A percentile compares a stretch with the other conserved stretches of the same genome.
Conservation (phyloP, 192 early-diverging fungal genomes). For the Coemansia sp. region DNA sequence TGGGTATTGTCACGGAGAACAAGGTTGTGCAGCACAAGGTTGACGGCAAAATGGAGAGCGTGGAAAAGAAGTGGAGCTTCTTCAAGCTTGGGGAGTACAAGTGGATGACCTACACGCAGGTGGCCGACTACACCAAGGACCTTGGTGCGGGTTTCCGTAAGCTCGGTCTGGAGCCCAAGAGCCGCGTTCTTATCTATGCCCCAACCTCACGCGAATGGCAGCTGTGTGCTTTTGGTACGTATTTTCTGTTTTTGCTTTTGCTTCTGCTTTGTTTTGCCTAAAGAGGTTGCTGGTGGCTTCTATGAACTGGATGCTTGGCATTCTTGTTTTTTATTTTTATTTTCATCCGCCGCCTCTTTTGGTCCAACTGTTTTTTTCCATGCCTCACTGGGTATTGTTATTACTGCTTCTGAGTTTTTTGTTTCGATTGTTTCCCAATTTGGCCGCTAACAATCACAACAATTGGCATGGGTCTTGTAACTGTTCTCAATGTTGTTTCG, state of each 20-base stretch:
- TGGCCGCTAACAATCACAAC: background rate
- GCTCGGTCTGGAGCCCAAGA: slow-evolving; percentile 38
- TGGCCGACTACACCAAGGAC: slow-evolving; percentile 28
- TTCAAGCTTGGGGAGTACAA: slow-evolving; percentile 74
- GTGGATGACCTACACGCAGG: slow-evolving; percentile 51
- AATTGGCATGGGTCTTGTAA: background rate
- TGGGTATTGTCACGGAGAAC: slow-evolving; percentile 48
- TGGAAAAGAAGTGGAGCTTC: slow-evolving; percentile 87
- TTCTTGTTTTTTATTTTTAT: background rate
- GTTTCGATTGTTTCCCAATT: background rate
- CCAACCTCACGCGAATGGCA: slow-evolving; percentile 61
- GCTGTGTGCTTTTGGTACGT: slow-evolving; percentile 34
- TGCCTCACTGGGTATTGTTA: background rate
- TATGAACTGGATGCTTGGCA: background rate
- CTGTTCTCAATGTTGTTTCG: slow-evolving; percentile 1
- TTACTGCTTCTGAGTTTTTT: background rate
- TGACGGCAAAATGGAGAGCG: slow-evolving; percentile 54
- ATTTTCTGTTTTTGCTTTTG: slow-evolving; percentile 27
- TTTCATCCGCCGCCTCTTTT: background rate
- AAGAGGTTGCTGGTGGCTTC: background rate
- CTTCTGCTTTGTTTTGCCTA: background rate
- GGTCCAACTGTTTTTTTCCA: too few relatives aligned
- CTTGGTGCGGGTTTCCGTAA: slow-evolving; percentile 39
- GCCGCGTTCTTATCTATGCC: slow-evolving; percentile 67
- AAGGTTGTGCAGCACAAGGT: slow-evolving; percentile 46